phyloP scores from a whole-genome alignment of 495 filamentous ascomycete species.

The Annulohypoxylon maeteangense region DNA sequence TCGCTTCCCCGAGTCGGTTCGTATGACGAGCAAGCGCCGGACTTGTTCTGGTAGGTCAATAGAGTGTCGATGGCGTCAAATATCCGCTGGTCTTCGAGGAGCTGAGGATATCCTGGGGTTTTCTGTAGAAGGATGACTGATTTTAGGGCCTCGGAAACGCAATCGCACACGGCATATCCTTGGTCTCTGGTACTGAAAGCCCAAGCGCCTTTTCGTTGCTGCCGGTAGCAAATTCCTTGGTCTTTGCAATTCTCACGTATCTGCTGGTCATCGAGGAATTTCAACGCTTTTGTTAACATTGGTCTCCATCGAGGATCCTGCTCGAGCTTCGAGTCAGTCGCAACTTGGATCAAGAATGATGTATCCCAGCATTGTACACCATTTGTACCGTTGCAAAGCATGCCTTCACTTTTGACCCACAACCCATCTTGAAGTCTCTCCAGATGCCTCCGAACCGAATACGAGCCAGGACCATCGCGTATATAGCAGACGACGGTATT shows the following conservation, averaged over 20 bases:
- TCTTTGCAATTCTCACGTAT: constrained; percentile 85
- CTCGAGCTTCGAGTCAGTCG: constrained; percentile 81
- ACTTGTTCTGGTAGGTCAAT: constrained; percentile 88
- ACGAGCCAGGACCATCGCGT: constrained; percentile 79
- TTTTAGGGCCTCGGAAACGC: constrained; percentile 89
- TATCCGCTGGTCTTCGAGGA: constrained; percentile 78
- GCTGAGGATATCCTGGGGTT: constrained; percentile 75
- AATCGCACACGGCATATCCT: constrained; percentile 95
- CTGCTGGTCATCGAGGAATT: constrained; percentile 92
- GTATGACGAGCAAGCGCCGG: constrained; percentile 91
- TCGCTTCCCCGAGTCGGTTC: constrained; percentile 82
- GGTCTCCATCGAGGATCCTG: constrained; percentile 79
- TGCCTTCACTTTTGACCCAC: constrained; percentile 92
- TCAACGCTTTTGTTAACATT: constrained; percentile 84
- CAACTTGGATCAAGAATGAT: constrained; percentile 83
- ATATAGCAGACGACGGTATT: constrained; percentile 87
- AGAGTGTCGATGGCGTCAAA: constrained; percentile 91
- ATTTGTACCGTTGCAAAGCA: constrained; percentile 96
- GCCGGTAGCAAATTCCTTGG: constrained; percentile 85
- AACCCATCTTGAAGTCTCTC: constrained; percentile 86
- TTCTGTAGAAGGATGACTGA: constrained; percentile 86
- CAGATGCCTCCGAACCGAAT: constrained; percentile 78
- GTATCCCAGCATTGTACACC: constrained; percentile 98
- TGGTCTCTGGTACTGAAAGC: constrained; percentile 91
- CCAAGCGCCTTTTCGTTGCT: constrained; percentile 93